These are phyloP conservation scores for Pleurostoma richardsiae DNA, from an alignment of 2,329 filamentous ascomycete species.

Conservation along the genomic window DNA sequence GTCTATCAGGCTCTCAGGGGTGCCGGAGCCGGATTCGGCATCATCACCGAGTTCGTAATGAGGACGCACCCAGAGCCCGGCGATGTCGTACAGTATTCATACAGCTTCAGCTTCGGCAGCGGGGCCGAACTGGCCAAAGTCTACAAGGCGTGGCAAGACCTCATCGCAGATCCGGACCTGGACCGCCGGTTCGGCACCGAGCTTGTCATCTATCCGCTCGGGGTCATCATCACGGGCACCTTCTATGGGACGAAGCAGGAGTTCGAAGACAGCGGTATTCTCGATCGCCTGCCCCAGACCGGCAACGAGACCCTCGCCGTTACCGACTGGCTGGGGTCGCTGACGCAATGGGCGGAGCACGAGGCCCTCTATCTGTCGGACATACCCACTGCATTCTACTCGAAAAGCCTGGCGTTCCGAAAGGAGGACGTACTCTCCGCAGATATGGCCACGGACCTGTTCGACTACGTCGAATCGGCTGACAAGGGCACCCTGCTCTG, in stretches of 20 bases:
- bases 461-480: conserved; percentile 45
- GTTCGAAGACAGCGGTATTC: conserved; percentile 46
- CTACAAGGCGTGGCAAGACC: conserved; percentile 53
- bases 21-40: conserved; percentile 50
- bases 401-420: conserved; percentile 52
- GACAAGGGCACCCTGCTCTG: conserved; percentile 49
- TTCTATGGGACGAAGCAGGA: conserved; percentile 57
- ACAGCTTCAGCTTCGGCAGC: conserved; percentile 43
- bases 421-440: conserved; percentile 40
- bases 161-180: conserved; percentile 48
- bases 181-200: conserved; percentile 54
- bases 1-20: conserved; percentile 42
- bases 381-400: conserved; percentile 45
- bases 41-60: conserved; percentile 53
- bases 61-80: conserved; percentile 51
- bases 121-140: conserved; percentile 40
- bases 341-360: conserved; percentile 46
- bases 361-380: conserved; percentile 41
- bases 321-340: conserved; percentile 57
- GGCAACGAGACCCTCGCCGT: conserved; percentile 38
- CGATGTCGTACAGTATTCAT: conserved; percentile 54
- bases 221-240: conserved; percentile 52
- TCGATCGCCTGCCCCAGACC: conserved; percentile 36
- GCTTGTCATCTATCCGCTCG: conserved; percentile 48
- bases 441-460: conserved; percentile 39